Percentiles rank a stretch among this genome's conserved stretches.
Evolutionary conservation across 129 eudicot species (phyloP).

Genomic region (Glebionis coronaria): DNA sequence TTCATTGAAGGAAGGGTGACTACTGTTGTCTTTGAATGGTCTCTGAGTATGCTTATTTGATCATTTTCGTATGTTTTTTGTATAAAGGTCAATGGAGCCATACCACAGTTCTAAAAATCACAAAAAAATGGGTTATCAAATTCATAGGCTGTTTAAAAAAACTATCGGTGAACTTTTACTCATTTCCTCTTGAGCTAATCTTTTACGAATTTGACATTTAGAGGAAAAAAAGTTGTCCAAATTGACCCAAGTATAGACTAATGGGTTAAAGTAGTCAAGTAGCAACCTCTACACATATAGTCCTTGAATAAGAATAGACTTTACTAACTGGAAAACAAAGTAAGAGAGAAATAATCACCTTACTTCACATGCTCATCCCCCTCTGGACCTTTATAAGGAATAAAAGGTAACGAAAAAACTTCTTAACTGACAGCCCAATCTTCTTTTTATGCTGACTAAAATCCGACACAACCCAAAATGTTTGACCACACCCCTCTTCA

Average conservation of each 20-base stretch:
- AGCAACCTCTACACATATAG: constrained; percentile 2
- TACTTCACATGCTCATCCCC: constrained; percentile 51
- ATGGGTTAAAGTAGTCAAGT: not conserved
- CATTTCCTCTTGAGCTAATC: no score
- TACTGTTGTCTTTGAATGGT: no score
- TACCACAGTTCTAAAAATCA: no score
- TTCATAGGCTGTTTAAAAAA: no score
- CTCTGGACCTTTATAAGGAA: constrained; percentile 43
- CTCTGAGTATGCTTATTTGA: no score
- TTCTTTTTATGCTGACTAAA: constrained; percentile 96
- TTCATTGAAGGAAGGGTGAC: no score
- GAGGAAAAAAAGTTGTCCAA: no score
- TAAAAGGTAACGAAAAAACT: constrained; percentile 16
- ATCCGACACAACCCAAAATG: constrained; percentile 92
- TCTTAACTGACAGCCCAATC: constrained; percentile 86
- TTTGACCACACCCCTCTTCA: constrained; percentile 85
- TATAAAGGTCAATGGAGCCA: no score
- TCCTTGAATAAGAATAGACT: not conserved
- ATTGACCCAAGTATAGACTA: not conserved
- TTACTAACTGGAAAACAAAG: not conserved
- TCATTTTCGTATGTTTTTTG: no score
- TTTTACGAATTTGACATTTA: no score
- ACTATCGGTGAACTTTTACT: no score
- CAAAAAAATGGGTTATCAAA: no score
- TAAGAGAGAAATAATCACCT: constrained; percentile 29